Percentiles rank a stretch among this genome's conserved stretches.
Conservation (phyloP, 2,329 filamentous ascomycete genomes). For the Xylariaceae sp. region DNA sequence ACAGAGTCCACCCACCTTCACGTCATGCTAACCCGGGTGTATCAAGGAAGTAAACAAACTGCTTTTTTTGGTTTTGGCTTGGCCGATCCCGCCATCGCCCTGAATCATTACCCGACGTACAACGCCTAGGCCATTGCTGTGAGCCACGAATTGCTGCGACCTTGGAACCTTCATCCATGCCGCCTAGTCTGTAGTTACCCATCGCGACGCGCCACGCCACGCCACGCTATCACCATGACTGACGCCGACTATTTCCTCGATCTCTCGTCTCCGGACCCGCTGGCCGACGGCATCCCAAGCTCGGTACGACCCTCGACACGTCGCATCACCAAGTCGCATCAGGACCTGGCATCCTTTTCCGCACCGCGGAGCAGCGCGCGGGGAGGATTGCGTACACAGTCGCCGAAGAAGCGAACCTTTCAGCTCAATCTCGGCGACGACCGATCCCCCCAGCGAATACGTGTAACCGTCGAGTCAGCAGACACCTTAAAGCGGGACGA, state of each 20-base stretch:
- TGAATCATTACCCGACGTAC: conserved; percentile 10
- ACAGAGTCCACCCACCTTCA: not conserved
- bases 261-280: conserved; percentile 36
- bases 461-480: conserved; percentile 52
- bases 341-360: conserved; percentile 38
- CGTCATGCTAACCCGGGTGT: conserved; percentile 13
- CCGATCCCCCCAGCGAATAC: conserved; percentile 47
- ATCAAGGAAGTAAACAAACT: conserved; percentile 31
- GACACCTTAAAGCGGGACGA: conserved; percentile 28
- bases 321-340: conserved; percentile 25
- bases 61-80: conserved; percentile 22
- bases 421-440: conserved; percentile 52
- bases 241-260: conserved; percentile 30
- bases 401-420: conserved; percentile 54
- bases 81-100: conserved; percentile 11
- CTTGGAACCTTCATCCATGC: conserved; percentile 4
- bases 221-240: conserved; percentile 20
- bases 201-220: conserved; percentile 17
- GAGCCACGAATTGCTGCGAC: not conserved
- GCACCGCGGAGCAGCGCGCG: conserved; percentile 44
- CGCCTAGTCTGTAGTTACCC: not conserved
- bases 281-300: conserved; percentile 31
- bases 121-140: not conserved
- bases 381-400: conserved; percentile 36
- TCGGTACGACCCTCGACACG: conserved; percentile 26